Evolutionary conservation across 1,284 basidiomycete species (phyloP).

Genomic region (Rhodotorula mucilaginosa): DNA sequence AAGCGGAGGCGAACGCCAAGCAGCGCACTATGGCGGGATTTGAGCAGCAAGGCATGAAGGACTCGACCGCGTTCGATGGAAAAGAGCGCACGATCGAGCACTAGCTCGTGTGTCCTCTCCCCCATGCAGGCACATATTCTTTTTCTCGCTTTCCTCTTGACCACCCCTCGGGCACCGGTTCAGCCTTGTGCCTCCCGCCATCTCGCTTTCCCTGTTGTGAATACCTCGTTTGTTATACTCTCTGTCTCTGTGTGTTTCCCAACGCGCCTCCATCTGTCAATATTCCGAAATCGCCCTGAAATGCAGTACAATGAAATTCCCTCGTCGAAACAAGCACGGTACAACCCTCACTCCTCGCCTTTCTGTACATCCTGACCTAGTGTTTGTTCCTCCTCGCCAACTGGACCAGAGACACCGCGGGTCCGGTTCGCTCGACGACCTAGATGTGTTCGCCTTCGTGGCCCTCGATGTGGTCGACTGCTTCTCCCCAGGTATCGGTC

Average conservation of each 20-base stretch:
- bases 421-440: no score
- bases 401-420: no score
- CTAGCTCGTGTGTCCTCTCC: background rate
- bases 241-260: background rate
- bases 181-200: background rate
- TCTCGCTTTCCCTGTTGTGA: conserved; percentile 12
- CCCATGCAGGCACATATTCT: background rate
- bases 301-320: background rate
- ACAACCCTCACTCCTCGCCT: no score
- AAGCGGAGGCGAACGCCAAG: conserved; percentile 13
- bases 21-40: conserved; percentile 7
- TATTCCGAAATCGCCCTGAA: background rate
- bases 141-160: no score
- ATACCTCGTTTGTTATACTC: background rate
- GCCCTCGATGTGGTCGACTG: background rate
- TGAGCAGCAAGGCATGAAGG: conserved; percentile 14
- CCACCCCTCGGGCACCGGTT: background rate
- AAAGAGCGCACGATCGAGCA: conserved; percentile 16
- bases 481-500: conserved; percentile 2
- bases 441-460: background rate
- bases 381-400: no score
- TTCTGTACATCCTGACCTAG: no score
- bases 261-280: background rate
- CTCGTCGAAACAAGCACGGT: no score
- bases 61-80: conserved; percentile 3